These are phyloP conservation scores for Reticulascus tulasneorum DNA, from an alignment of 2,329 filamentous ascomycete genomes.

Conservation along the genomic window DNA sequence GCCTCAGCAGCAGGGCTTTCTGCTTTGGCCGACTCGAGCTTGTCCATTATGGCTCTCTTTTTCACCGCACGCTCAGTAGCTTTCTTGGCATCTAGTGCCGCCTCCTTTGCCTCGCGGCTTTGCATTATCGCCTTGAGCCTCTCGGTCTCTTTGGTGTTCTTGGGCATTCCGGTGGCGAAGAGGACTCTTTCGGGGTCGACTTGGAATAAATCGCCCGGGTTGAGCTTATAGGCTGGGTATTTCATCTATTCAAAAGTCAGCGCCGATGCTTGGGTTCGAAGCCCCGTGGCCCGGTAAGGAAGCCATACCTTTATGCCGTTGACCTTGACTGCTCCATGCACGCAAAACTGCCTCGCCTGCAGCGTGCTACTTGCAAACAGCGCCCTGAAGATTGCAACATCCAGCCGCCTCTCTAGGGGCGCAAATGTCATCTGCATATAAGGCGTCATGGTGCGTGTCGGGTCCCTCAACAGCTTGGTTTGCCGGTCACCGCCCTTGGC, in stretches of 20 bases:
- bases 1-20: not conserved
- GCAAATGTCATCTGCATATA: slow-evolving; percentile 97
- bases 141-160: slow-evolving; percentile 34
- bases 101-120: slow-evolving; percentile 22
- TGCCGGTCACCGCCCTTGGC: not conserved
- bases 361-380: slow-evolving; percentile 90
- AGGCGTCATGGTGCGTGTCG: slow-evolving; percentile 57
- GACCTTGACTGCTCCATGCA: slow-evolving; percentile 90
- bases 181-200: slow-evolving; percentile 87
- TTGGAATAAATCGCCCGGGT: slow-evolving; percentile 97
- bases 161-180: slow-evolving; percentile 76
- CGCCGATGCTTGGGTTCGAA: not conserved
- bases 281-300: not conserved
- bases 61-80: slow-evolving; percentile 18
- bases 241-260: slow-evolving; percentile 65
- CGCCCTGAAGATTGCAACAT: slow-evolving; percentile 90
- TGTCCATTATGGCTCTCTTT: not conserved
- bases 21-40: slow-evolving; percentile 9
- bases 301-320: slow-evolving; percentile 83
- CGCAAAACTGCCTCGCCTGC: slow-evolving; percentile 90
- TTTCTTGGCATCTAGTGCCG: slow-evolving; percentile 24
- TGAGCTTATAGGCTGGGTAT: slow-evolving; percentile 87
- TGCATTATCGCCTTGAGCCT: slow-evolving; percentile 15
- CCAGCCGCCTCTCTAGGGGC: slow-evolving; percentile 83
- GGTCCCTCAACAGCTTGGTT: slow-evolving; percentile 23